phyloP scores from a whole-genome alignment of 106 monocot species.

The Acorus calamus region DNA sequence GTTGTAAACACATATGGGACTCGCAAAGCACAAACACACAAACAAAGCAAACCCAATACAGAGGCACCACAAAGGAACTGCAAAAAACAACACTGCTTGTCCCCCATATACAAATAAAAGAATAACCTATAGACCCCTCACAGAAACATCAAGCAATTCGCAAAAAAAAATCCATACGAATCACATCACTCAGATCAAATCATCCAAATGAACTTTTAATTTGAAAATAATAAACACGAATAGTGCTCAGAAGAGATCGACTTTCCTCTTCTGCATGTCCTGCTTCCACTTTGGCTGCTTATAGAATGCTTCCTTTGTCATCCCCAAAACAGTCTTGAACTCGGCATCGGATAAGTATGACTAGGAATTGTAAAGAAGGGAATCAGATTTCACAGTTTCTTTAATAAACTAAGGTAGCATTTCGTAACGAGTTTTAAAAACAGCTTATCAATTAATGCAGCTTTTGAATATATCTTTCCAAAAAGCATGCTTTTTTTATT shows the following conservation, averaged over 20 bases:
- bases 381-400: too few species aligned
- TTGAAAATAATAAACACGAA: background rate
- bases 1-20: too few species aligned
- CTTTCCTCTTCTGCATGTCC: slow-evolving; percentile 81
- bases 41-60: too few species aligned
- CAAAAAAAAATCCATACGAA: background rate
- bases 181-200: background rate
- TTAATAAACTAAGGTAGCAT: too few species aligned
- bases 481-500: too few species aligned
- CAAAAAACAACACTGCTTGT: too few species aligned
- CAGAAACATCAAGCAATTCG: background rate
- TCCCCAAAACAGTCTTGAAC: slow-evolving; percentile 61
- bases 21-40: too few species aligned
- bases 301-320: slow-evolving; percentile 74
- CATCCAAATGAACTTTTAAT: background rate
- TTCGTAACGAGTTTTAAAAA: too few species aligned
- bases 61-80: too few species aligned
- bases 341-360: slow-evolving; percentile 70
- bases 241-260: slow-evolving; percentile 59
- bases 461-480: too few species aligned
- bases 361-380: slow-evolving; percentile 11
- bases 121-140: slow-evolving; percentile 18
- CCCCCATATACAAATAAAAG: slow-evolving; percentile 28
- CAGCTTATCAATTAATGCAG: too few species aligned
- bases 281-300: slow-evolving; percentile 87